These are phyloP conservation scores for Saccharomycopsis fibuligera DNA, from an alignment of 805 yeast species.

Conservation along the genomic window DNA sequence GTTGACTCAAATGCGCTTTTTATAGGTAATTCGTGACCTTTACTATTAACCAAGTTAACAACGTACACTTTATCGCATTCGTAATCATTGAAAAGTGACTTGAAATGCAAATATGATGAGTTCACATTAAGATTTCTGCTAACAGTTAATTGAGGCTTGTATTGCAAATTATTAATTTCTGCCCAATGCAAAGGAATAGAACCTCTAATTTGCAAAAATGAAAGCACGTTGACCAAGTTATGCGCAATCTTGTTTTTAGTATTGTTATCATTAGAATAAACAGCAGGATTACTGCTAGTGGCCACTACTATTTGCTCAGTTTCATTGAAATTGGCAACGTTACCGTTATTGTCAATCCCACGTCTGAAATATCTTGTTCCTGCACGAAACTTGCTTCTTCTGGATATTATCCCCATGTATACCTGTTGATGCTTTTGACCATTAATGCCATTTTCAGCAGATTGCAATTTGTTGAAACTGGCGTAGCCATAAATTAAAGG, in stretches of 20 bases:
- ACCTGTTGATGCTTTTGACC: no score
- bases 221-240: conserved; percentile 37
- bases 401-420: conserved; percentile 65
- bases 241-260: no score
- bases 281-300: conserved; percentile 24
- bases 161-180: conserved; percentile 82
- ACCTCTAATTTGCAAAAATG: conserved; percentile 87
- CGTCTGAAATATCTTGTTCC: conserved; percentile 96
- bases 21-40: conserved; percentile 87
- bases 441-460: conserved; percentile 24
- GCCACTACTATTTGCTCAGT: conserved; percentile 72
- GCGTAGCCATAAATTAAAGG: conserved; percentile 85
- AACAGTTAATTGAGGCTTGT: conserved; percentile 74
- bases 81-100: conserved; percentile 43
- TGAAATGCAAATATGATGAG: conserved; percentile 74
- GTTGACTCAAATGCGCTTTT: conserved; percentile 78
- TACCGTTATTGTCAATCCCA: conserved; percentile 80
- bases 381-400: conserved; percentile 73
- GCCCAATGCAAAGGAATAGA: conserved; percentile 96
- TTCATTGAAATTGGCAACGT: conserved; percentile 87
- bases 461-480: conserved; percentile 32
- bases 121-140: conserved; percentile 48
- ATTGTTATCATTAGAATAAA: conserved; percentile 4
- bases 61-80: conserved; percentile 64
- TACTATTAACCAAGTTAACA: conserved; percentile 87